phyloP scores from a whole-genome alignment of 495 filamentous ascomycete genomes.

The Penicillium lividum region DNA sequence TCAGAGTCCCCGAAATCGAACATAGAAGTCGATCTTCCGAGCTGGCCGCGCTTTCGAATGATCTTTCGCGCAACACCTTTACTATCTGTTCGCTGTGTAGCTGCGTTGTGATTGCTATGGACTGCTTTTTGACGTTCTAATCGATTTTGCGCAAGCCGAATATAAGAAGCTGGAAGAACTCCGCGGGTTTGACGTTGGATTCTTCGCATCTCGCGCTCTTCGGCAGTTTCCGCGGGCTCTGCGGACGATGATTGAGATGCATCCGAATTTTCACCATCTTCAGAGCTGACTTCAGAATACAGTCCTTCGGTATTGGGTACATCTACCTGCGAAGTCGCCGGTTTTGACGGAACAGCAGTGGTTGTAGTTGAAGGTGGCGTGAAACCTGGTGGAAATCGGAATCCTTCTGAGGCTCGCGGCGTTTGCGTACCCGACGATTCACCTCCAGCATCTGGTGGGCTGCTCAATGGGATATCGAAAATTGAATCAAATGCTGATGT shows the following conservation, averaged over 20 bases:
- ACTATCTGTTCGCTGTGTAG: slow-evolving; percentile 27
- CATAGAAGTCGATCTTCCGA: slow-evolving; percentile 20
- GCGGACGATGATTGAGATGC: slow-evolving; percentile 17
- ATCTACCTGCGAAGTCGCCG: slow-evolving; percentile 9
- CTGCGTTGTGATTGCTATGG: slow-evolving; percentile 24
- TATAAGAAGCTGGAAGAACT: slow-evolving; percentile 89
- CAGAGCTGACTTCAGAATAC: slow-evolving; percentile 21
- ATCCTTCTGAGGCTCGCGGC: slow-evolving; percentile 24
- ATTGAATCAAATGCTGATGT: slow-evolving; percentile 28
- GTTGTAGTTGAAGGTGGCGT: slow-evolving; percentile 37
- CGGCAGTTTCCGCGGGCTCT: slow-evolving; percentile 16
- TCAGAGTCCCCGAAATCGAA: slow-evolving; percentile 53
- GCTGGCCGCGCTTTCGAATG: slow-evolving; percentile 25
- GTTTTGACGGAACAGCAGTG: slow-evolving; percentile 29
- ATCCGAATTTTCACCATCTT: slow-evolving; percentile 23
- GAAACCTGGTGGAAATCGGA: slow-evolving; percentile 43
- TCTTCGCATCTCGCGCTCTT: slow-evolving; percentile 36
- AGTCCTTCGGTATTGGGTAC: slow-evolving; percentile 11
- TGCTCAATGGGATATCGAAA: slow-evolving; percentile 36
- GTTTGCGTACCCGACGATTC: slow-evolving; percentile 26
- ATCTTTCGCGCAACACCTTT: slow-evolving; percentile 50
- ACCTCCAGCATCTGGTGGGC: slow-evolving; percentile 43
- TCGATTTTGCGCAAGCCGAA: slow-evolving; percentile 59
- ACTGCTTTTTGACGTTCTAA: slow-evolving; percentile 34
- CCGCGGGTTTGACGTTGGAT: slow-evolving; percentile 67